phyloP scores from a whole-genome alignment of 208 protist genomes.

The Trypanosoma lewisi region DNA sequence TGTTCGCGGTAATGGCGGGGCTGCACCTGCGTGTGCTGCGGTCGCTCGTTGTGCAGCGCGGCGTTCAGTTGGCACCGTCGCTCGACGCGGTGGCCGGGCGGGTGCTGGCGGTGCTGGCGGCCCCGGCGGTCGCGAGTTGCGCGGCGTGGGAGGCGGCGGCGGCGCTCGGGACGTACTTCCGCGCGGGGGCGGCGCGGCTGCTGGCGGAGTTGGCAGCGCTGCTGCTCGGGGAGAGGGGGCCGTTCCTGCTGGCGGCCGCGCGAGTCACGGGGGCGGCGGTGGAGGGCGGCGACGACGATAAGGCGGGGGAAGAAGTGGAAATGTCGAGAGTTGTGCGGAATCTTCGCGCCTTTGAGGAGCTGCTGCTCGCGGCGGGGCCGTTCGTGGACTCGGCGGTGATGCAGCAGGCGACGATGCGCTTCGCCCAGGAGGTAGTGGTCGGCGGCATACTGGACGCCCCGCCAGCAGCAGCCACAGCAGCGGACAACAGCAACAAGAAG shows the following conservation, averaged over 20 bases:
- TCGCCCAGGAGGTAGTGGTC: conserved; percentile 52
- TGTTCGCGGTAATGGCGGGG: conserved; percentile 52
- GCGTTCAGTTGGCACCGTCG: conserved; percentile 56
- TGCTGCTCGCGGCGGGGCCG: conserved; percentile 40
- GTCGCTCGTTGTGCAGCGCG: conserved; percentile 30
- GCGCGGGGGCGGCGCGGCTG: conserved; percentile 43
- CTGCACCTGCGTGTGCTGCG: conserved; percentile 42
- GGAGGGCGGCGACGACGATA: not conserved
- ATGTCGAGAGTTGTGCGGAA: conserved; percentile 28
- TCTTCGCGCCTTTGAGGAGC: conserved; percentile 37
- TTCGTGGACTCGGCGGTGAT: conserved; percentile 40
- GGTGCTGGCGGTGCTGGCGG: conserved; percentile 40
- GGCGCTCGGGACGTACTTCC: conserved; percentile 51
- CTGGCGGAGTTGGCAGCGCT: conserved; percentile 48
- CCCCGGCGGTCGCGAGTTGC: conserved; percentile 38
- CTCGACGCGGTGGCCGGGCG: conserved; percentile 47
- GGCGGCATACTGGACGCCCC: conserved; percentile 35
- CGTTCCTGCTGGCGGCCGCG: conserved; percentile 50
- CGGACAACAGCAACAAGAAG: not conserved
- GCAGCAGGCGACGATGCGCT: conserved; percentile 47
- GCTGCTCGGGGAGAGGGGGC: conserved; percentile 37
- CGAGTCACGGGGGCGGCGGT: conserved; percentile 19
- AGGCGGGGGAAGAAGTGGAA: conserved; percentile 1
- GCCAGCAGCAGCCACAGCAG: not conserved
- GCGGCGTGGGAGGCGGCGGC: conserved; percentile 53